Conservation (phyloP, 768 basidiomycete genomes). For the Harrya chromipes region DNA sequence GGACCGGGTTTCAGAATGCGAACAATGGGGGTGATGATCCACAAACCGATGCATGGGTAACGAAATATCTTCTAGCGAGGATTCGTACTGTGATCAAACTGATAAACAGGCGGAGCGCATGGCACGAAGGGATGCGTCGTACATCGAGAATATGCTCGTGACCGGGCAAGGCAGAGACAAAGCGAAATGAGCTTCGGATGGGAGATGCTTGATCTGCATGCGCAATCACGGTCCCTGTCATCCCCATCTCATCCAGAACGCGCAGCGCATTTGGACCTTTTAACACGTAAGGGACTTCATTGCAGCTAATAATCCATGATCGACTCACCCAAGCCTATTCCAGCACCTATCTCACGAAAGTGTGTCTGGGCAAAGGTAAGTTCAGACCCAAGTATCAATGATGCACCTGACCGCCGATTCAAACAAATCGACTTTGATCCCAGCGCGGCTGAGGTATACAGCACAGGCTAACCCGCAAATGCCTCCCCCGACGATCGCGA, state of each 20-base stretch:
- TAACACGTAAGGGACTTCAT: not conserved
- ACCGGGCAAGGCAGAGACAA: slow-evolving; percentile 40
- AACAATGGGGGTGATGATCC: not conserved
- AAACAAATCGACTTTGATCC: slow-evolving; percentile 47
- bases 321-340: slow-evolving; percentile 45
- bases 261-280: slow-evolving; percentile 50
- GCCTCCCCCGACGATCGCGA: slow-evolving; percentile 57
- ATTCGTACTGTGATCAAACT: slow-evolving; percentile 29
- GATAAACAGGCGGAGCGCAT: not conserved
- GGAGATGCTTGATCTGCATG: slow-evolving; percentile 34
- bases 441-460: slow-evolving; percentile 39
- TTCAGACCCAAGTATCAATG: not conserved
- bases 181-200: slow-evolving; percentile 34
- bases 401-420: slow-evolving; percentile 43
- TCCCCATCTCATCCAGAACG: slow-evolving; percentile 42
- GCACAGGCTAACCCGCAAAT: slow-evolving; percentile 52
- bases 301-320: not conserved
- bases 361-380: slow-evolving; percentile 31
- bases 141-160: slow-evolving; percentile 48
- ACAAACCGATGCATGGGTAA: slow-evolving; percentile 45
- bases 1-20: not conserved
- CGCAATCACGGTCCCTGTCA: slow-evolving; percentile 41
- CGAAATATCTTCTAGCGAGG: slow-evolving; percentile 34
- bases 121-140: not conserved
- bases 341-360: slow-evolving; percentile 55